Percentiles rank a stretch among this genome's conserved stretches.
Conservation (phyloP, 2,329 filamentous ascomycete genomes). For the Alternaria conjuncta region DNA sequence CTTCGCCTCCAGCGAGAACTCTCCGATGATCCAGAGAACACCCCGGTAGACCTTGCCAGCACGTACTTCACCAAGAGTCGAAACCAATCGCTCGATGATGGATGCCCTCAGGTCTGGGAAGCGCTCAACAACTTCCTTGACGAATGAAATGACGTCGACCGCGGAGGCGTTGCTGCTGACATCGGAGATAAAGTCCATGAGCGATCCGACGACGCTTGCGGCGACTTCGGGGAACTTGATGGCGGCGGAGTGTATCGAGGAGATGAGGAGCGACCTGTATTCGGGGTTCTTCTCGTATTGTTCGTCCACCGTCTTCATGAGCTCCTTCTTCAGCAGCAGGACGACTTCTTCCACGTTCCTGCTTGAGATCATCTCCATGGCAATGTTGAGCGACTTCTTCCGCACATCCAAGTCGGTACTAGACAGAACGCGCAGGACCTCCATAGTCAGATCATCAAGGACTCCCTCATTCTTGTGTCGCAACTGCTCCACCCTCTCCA, state of each 20-base stretch:
- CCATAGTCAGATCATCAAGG: slow-evolving; percentile 94
- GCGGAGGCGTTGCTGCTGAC: slow-evolving; percentile 98
- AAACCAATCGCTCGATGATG: slow-evolving; percentile 87
- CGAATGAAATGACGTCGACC: slow-evolving; percentile 96
- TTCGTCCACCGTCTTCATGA: slow-evolving; percentile 96
- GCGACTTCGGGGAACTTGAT: slow-evolving; percentile 99
- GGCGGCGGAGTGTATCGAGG: slow-evolving; percentile 96
- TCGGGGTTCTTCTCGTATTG: slow-evolving; percentile 83
- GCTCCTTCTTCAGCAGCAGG: slow-evolving; percentile 93
- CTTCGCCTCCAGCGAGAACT: slow-evolving; percentile 92
- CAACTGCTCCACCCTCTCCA: slow-evolving; percentile 89
- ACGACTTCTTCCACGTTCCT: slow-evolving; percentile 99
- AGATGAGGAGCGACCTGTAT: slow-evolving; percentile 84
- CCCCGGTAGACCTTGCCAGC: slow-evolving; percentile 97
- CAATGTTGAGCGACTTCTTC: slow-evolving; percentile 86
- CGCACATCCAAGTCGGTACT: slow-evolving; percentile 96
- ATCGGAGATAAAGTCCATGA: slow-evolving; percentile 99
- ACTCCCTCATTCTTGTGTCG: slow-evolving; percentile 88
- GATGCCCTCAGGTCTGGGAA: slow-evolving; percentile 88
- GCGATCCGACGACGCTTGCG: slow-evolving; percentile 90
- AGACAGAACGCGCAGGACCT: slow-evolving; percentile 91
- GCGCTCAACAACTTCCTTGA: slow-evolving; percentile 98
- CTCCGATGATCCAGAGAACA: slow-evolving; percentile 96
- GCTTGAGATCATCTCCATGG: slow-evolving; percentile 97
- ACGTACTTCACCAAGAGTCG: slow-evolving; percentile 89